Percentiles rank a stretch among this genome's conserved stretches.
Conservation (phyloP, 768 basidiomycete genomes). For the Lactifluus volemus region DNA sequence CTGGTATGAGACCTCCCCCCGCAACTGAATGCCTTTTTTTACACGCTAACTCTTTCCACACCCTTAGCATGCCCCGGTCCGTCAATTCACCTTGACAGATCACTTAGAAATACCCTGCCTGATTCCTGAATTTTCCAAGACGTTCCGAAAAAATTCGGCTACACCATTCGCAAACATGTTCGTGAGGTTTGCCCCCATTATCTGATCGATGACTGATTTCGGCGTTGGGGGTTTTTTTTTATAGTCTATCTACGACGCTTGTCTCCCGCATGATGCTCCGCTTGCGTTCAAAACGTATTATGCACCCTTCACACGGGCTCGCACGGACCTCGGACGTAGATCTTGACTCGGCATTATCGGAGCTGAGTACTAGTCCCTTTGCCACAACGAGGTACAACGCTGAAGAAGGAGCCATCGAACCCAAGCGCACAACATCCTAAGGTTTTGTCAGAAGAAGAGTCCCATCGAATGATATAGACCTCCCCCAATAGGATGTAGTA, state of each 20-base stretch:
- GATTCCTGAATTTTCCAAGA: neutral
- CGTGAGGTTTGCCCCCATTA: neutral
- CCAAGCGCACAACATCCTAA: neutral
- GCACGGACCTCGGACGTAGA: neutral
- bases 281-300: neutral
- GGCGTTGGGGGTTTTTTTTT: neutral
- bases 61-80: neutral
- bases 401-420: neutral
- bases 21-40: neutral
- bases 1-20: neutral
- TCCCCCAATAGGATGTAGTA: too few species aligned
- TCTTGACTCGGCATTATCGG: neutral
- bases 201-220: neutral
- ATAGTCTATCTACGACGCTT: neutral
- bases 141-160: neutral
- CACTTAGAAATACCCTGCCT: neutral
- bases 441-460: too few species aligned
- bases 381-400: neutral
- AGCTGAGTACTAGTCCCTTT: neutral
- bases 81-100: neutral
- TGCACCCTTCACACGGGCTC: neutral
- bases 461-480: too few species aligned
- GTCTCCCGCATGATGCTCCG: neutral
- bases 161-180: neutral
- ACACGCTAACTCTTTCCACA: neutral